Conservation (phyloP, 1,284 basidiomycete genomes). For the Heimioporus retisporus region DNA sequence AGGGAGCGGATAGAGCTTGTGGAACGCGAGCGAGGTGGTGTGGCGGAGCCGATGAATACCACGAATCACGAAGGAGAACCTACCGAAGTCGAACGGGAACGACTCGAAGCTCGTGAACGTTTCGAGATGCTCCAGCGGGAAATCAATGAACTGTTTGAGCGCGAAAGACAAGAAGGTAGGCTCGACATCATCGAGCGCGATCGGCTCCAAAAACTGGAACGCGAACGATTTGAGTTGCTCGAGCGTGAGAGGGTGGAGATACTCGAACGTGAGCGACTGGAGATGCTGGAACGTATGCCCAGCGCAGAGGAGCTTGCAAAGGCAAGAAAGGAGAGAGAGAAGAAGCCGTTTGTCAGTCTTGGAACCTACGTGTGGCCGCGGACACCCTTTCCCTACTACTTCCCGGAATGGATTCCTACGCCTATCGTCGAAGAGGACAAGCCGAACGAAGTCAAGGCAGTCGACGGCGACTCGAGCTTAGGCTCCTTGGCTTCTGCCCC, state of each 20-base stretch:
- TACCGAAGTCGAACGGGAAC: constrained; percentile 38
- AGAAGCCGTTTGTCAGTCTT: constrained; percentile 56
- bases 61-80: constrained; percentile 33
- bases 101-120: constrained; percentile 38
- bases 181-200: constrained; percentile 40
- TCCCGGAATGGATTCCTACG: constrained; percentile 45
- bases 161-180: constrained; percentile 37
- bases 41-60: constrained; percentile 26
- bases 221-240: constrained; percentile 38
- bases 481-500: constrained; percentile 16
- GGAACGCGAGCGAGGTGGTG: constrained; percentile 31
- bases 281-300: constrained; percentile 44
- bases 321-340: constrained; percentile 45
- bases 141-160: constrained; percentile 39
- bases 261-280: constrained; percentile 42
- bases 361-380: constrained; percentile 73
- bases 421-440: constrained; percentile 33
- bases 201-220: constrained; percentile 36
- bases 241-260: constrained; percentile 40
- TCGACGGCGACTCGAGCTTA: constrained; percentile 19
- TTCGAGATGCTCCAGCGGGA: constrained; percentile 42
- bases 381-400: constrained; percentile 64
- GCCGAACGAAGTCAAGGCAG: constrained; percentile 11
- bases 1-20: constrained; percentile 32
- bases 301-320: constrained; percentile 43